Evolutionary conservation across 495 filamentous ascomycete species (phyloP), one percentile per base, ranked within the genome.

Genomic region (Penicillium egyptiacum): DNA sequence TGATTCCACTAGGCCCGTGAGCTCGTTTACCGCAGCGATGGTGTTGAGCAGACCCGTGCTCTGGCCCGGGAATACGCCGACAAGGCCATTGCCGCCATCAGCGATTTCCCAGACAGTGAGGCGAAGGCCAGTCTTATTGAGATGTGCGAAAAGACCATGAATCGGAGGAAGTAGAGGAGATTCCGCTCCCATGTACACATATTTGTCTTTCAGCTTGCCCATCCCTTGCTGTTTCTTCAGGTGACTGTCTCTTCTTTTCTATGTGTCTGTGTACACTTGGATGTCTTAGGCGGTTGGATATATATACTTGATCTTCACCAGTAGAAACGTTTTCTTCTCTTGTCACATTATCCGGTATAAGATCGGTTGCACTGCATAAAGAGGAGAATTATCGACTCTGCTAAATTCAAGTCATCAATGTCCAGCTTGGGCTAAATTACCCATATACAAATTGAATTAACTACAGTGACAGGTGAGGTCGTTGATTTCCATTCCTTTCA

Each of bases 81-180:
- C 67, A 88, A 88, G 65, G 94, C 94, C n/a, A 87, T 92, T 49
- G 79, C 83, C 17, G 88, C 93, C 17, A 88, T 98, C 61, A 78
- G 79, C 63, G 66, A 73, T 30, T 97, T 98, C 73, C 95, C 94
- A 16, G 87, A 91, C 50, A 90, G 90, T 64, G 94, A 97, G 56
- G 94, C 95, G 39, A 96, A 96, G 75, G 79, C 87, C 22, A 93
- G 91, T 8, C 77, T 98, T 50, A 81, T 94, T 61, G 90, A 96
- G 58, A 96, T 98, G 88, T 93, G 91, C 60, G 82, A 86, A 65
- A 96, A 96, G 77, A 91, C 91, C 2, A 82, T 96, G 77, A 88
- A 91, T 67, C 82, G 94, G 64, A 82, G 91, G 66, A 96, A 96
- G 69, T 98, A 81, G 46, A 40, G 39, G 41, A 56, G 28, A 12